These are phyloP conservation scores for Daldinia sp. DNA, from an alignment of 2,329 filamentous ascomycete species.

Conservation along the genomic window DNA sequence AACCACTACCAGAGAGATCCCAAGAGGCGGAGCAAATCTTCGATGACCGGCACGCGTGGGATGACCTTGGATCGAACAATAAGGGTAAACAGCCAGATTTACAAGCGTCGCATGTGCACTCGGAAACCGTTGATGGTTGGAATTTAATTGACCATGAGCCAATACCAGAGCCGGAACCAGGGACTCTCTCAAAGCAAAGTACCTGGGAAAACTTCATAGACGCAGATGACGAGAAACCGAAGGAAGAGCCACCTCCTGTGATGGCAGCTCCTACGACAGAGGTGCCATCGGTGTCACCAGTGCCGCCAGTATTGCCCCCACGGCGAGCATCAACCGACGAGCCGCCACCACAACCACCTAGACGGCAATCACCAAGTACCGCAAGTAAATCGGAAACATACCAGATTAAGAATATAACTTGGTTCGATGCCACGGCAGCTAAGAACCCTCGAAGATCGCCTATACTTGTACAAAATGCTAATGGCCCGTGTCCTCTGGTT, in stretches of 20 bases:
- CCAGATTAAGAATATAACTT: constrained; percentile 90
- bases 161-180: constrained; percentile 46
- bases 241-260: constrained; percentile 31
- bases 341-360: constrained; percentile 54
- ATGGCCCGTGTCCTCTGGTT: constrained; percentile 92
- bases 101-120: constrained; percentile 40
- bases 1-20: constrained; percentile 42
- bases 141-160: constrained; percentile 62
- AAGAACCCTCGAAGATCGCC: constrained; percentile 81
- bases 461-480: constrained; percentile 91
- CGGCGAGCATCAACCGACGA: constrained; percentile 47
- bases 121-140: constrained; percentile 59
- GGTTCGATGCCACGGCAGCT: constrained; percentile 74
- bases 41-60: constrained; percentile 63
- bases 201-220: constrained; percentile 56
- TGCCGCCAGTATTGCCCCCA: constrained; percentile 56
- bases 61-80: constrained; percentile 57
- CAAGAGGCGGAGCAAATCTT: constrained; percentile 52
- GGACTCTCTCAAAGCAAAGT: constrained; percentile 53
- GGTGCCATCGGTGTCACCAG: constrained; percentile 40
- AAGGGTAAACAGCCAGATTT: constrained; percentile 58
- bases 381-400: constrained; percentile 80
- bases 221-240: constrained; percentile 47
- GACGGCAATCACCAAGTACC: constrained; percentile 53
- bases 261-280: constrained; percentile 38